Conservation (phyloP, 2,329 filamentous ascomycete genomes). For the Coniochaeta ligniaria region DNA sequence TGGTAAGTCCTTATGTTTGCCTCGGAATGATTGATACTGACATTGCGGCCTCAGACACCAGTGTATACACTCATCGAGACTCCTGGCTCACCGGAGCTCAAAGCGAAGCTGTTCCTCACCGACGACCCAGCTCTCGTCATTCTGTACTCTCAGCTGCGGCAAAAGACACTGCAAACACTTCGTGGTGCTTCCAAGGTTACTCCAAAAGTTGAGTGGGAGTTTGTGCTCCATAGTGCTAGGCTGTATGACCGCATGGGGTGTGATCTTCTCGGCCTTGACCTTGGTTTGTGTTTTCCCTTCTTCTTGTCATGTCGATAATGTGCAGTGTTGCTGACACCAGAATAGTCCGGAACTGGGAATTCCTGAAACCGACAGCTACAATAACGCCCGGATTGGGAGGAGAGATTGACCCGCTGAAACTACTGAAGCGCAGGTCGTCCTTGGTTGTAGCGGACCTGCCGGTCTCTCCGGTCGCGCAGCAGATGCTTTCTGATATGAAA, state of each 20-base stretch:
- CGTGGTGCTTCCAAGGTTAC: constrained; percentile 77
- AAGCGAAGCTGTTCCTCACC: constrained; percentile 73
- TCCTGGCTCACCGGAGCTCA: constrained; percentile 60
- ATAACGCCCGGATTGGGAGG: constrained; percentile 30
- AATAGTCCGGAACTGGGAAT: constrained; percentile 73
- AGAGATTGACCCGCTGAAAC: constrained; percentile 56
- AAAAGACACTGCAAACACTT: constrained; percentile 74
- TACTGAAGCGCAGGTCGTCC: constrained; percentile 66
- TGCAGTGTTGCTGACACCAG: not conserved
- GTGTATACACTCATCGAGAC: constrained; percentile 67
- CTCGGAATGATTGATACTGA: not conserved
- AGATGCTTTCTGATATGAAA: constrained; percentile 33
- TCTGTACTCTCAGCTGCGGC: constrained; percentile 78
- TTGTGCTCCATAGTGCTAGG: constrained; percentile 77
- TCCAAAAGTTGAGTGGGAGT: constrained; percentile 76
- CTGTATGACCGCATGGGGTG: constrained; percentile 90
- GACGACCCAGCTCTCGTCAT: constrained; percentile 88
- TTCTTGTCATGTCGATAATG: constrained; percentile 8
- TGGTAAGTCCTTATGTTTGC: constrained; percentile 47
- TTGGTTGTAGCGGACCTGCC: constrained; percentile 73
- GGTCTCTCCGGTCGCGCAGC: constrained; percentile 21
- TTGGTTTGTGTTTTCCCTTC: constrained; percentile 48
- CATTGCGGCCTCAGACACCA: constrained; percentile 52
- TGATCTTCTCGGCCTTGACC: constrained; percentile 77
- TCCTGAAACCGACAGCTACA: constrained; percentile 44